phyloP scores from a whole-genome alignment of 1,284 basidiomycete species.

The Laetiporus sulphureus region DNA sequence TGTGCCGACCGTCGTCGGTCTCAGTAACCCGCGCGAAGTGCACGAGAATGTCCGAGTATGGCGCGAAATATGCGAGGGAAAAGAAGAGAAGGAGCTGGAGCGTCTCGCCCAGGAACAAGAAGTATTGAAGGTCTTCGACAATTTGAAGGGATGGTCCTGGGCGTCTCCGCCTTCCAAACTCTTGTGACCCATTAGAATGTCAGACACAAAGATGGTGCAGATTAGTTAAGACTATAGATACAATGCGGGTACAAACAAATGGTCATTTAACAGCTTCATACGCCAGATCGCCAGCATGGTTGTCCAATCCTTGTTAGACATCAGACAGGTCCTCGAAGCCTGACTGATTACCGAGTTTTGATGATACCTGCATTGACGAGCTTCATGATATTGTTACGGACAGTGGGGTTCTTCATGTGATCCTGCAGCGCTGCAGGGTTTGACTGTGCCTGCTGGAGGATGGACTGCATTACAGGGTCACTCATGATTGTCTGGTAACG shows the following conservation, averaged over 20 bases:
- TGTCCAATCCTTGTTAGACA: neutral
- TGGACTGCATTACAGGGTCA: constrained; percentile 89
- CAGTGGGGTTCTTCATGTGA: constrained; percentile 93
- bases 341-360: constrained; percentile 57
- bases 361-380: constrained; percentile 93
- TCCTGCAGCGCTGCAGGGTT: constrained; percentile 90
- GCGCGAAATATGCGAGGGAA: constrained; percentile 45
- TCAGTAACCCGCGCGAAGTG: constrained; percentile 66
- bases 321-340: neutral
- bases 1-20: constrained; percentile 71
- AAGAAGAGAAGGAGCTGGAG: constrained; percentile 28
- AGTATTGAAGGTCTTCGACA: constrained; percentile 38
- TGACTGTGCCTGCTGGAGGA: constrained; percentile 89
- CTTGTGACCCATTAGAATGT: neutral
- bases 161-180: constrained; percentile 35
- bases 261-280: constrained; percentile 9
- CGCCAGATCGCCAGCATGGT: constrained; percentile 1
- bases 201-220: neutral
- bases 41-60: constrained; percentile 67
- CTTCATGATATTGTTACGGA: constrained; percentile 86
- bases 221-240: constrained; percentile 13
- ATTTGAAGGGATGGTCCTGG: constrained; percentile 36
- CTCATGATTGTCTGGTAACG: constrained; percentile 65
- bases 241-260: neutral
- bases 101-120: constrained; percentile 44